Conservation (phyloP, 768 basidiomycete species). For the Suillus hirtellus region DNA sequence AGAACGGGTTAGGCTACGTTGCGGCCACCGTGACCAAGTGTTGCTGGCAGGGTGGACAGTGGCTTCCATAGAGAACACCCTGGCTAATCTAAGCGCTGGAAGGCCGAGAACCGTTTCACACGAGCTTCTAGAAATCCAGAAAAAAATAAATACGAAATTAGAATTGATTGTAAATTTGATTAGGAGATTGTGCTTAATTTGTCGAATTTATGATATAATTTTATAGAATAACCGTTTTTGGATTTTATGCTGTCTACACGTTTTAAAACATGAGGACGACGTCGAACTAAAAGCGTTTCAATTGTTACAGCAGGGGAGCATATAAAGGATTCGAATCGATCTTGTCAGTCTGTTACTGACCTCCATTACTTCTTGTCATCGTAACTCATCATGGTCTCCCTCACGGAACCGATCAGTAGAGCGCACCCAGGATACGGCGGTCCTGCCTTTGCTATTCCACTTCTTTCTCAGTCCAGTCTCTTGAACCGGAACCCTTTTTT, state of each 20-base stretch:
- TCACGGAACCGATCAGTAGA: constrained; percentile 40
- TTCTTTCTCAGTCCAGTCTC: constrained; percentile 39
- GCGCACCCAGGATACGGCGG: constrained; percentile 36
- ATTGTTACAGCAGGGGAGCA: constrained; percentile 12
- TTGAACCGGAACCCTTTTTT: constrained; percentile 39
- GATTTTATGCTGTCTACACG: constrained; percentile 6
- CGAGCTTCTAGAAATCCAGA: constrained; percentile 9
- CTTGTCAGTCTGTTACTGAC: constrained; percentile 2
- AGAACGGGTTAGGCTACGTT: neutral
- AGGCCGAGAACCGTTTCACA: constrained; percentile 7
- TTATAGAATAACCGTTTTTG: constrained; percentile 7
- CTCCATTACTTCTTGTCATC: constrained; percentile 22
- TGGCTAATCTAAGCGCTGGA: constrained; percentile 11
- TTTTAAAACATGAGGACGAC: constrained; percentile 15
- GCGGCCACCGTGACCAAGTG: neutral
- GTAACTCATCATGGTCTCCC: constrained; percentile 27
- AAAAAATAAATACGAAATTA: neutral
- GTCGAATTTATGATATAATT: neutral
- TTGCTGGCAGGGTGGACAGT: neutral
- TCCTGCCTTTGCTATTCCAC: constrained; percentile 33
- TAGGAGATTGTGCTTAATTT: constrained; percentile 1
- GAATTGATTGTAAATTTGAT: neutral
- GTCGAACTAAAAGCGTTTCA: constrained; percentile 14
- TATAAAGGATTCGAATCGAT: constrained; percentile 13
- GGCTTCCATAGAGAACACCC: constrained; percentile 6